Conservation (phyloP, 2,329 filamentous ascomycete genomes). For the Ampelomyces quisqualis region DNA sequence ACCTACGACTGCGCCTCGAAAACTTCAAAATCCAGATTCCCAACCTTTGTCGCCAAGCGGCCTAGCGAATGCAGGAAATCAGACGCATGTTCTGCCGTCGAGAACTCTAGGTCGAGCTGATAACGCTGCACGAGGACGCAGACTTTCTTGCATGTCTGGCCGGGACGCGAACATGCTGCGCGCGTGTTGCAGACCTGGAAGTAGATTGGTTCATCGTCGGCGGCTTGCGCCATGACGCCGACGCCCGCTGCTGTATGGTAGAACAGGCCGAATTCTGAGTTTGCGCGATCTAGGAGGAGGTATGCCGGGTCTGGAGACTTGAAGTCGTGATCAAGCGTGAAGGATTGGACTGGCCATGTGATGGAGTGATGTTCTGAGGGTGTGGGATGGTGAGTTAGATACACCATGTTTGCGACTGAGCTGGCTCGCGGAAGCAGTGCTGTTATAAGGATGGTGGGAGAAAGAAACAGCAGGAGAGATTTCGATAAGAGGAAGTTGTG, state of each 20-base stretch:
- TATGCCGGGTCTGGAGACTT: background rate
- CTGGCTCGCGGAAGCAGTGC: no score
- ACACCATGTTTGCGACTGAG: no score
- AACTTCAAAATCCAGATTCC: conserved; percentile 14
- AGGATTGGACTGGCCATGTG: no score
- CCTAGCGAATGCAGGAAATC: conserved; percentile 14
- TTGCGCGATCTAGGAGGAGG: conserved; percentile 17
- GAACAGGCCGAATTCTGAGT: conserved; percentile 20
- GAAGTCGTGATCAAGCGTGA: conserved; percentile 11
- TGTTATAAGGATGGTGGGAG: no score
- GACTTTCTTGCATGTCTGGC: conserved; percentile 17
- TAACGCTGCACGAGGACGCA: conserved; percentile 13
- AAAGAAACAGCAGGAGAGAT: no score
- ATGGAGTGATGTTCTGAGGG: no score
- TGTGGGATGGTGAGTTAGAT: no score
- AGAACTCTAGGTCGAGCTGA: conserved; percentile 22
- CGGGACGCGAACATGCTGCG: conserved; percentile 13
- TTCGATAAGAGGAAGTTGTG: no score
- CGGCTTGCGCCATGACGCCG: conserved; percentile 5
- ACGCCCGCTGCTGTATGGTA: background rate
- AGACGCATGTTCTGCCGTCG: conserved; percentile 1
- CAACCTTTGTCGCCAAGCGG: conserved; percentile 4
- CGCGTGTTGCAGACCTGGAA: conserved; percentile 13
- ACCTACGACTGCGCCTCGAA: conserved; percentile 16
- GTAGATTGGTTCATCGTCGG: conserved; percentile 15